Base-by-base conservation (phyloP, 2,329 filamentous ascomycete species). In the Helotiales sp. region DNA sequence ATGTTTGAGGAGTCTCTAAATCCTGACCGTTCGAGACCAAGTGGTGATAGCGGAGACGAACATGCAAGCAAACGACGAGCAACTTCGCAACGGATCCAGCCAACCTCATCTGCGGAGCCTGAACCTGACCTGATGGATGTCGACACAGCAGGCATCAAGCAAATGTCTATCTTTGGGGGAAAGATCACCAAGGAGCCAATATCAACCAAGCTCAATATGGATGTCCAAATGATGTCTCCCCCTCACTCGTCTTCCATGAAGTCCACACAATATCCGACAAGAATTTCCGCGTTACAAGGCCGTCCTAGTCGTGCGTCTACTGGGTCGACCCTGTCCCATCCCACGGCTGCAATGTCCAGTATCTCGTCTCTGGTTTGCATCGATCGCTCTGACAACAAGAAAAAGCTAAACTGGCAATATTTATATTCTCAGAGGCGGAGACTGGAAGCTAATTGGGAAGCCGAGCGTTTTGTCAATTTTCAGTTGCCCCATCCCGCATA, bases 371-470 rank as follows among this genome's bases (percentile, higher is more conserved):
- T 74, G 24, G 7, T 74, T 80, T 34, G 86, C 77, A 77, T 73
- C 70, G 59, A 85, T 78, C 77, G 82, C 80, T 63, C 69, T 69
- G 17, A 72, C 66, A 61, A 78, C 68, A 68, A 79, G 70, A 69
- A 86, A 57, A 88, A 85, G 66, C 77, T 98, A 48, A 96, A 96
- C 73, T 99, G 93, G 93, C 89, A 92, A 53, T 91, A 95, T 70
- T 79, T 99, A 1, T 99, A 96, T 75, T 91, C 90, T 63, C 90
- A 96, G 78, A 87, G 95, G 59, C 83, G 87, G 55, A 82, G 86
- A 22, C 77, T 99, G 13, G 95, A 99, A 74, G 85, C 88, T 7
- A 98, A 99, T 71, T 99, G 95, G 95, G 86, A 91, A 58, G 81
- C 86, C 19, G 93, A 90, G 3, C 88, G 86, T 57, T 96, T 83